phyloP scores from a whole-genome alignment of 2,329 filamentous ascomycete genomes.

The Cordyceps militaris region DNA sequence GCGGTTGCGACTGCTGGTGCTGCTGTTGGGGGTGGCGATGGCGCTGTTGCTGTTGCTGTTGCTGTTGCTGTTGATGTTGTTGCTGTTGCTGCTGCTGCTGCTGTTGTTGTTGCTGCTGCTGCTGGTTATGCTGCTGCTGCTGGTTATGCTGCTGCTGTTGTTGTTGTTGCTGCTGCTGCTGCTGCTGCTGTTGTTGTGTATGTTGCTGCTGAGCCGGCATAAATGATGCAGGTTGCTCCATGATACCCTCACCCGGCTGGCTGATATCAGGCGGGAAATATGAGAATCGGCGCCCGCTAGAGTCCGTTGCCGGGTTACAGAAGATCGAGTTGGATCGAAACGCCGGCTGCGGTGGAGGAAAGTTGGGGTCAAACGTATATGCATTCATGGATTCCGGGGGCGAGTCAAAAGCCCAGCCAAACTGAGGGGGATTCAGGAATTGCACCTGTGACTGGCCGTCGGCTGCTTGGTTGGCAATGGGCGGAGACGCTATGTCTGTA shows the following conservation, averaged over 20 bases:
- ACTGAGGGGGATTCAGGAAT: conserved; percentile 45
- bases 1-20: conserved; percentile 12
- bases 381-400: conserved; percentile 45
- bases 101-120: conserved; percentile 12
- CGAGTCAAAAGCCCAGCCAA: conserved; percentile 53
- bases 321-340: conserved; percentile 64
- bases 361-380: conserved; percentile 37
- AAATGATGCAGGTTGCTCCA: conserved; percentile 5
- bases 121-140: conserved; percentile 16
- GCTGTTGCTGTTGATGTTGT: conserved; percentile 9
- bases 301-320: conserved; percentile 48
- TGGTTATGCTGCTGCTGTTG: conserved; percentile 13
- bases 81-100: conserved; percentile 5
- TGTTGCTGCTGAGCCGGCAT: conserved; percentile 6
- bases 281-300: conserved; percentile 51
- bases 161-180: conserved; percentile 7
- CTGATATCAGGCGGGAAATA: conserved; percentile 55
- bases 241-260: conserved; percentile 23
- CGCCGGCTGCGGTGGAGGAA: conserved; percentile 40
- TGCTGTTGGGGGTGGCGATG: conserved; percentile 17
- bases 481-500: conserved; percentile 27
- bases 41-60: conserved; percentile 11
- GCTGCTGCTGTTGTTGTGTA: not conserved
- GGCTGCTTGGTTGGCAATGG: conserved; percentile 19
- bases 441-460: conserved; percentile 26